Base-by-base conservation (phyloP, 495 filamentous ascomycete species). In the Penicillium coffeae region DNA sequence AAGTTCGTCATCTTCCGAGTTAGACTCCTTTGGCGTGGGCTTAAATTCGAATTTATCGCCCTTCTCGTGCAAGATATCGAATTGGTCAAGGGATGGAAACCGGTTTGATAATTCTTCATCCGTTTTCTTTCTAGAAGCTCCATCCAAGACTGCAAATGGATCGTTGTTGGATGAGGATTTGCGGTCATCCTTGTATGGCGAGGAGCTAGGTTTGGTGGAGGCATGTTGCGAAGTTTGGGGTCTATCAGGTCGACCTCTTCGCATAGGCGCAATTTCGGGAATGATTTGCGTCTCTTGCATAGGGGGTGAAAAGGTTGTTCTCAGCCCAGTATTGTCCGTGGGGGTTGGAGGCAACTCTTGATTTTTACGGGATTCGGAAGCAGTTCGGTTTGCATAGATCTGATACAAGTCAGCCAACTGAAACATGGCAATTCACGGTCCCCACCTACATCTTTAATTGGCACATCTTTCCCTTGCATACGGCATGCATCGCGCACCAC, bases 231-330 rank as follows among this genome's bases (percentile, higher is more conserved):
- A 68, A 5, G 59, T 56, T 25, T 58, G 54, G n/a, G 72, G 60
- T 30, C 80, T 84, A 4, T 82, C 77, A 7, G 90, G 87, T 45
- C 93, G 81, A 7, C 93, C 93, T 63, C 93, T 80, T 37, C 94
- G 78, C 93, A 97, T 97, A 6, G 93, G 93, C 47, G 85, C 85
- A 52, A 98, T 89, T 48, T 97, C 91, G 5, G 94, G 94, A 49
- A 96, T 83, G 7, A 77, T 69, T 49, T 85, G 79, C 30, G 84
- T 81, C 55, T 86, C 78, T 52, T 86, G 80, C 32, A 77, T 61
- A 12, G 83, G 76, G 41, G 80, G 74, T 32, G 86, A 83, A 49
- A 86, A 85, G 15, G 81, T 80, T 15, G 89, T 82, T 1, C 89
- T 89, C 8, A 86, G 13, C 25, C 25, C 74, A 12, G 81, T 78